Percentiles rank a stretch among this genome's conserved stretches.
Evolutionary conservation across 306 rosid genomes (phyloP).

Genomic region (Elaeagnus macrophylla): DNA sequence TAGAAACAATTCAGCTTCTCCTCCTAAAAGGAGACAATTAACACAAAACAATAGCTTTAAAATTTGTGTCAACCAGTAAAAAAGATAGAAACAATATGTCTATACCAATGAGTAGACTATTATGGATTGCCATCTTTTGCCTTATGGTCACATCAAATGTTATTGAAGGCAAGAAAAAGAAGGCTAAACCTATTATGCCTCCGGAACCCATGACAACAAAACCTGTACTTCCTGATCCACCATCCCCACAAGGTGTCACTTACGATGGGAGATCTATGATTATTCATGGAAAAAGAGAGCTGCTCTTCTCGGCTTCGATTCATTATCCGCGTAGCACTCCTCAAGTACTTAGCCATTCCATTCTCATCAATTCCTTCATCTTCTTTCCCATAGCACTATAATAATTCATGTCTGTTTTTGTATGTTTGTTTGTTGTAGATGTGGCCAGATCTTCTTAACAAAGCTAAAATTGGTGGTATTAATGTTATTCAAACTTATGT

Average conservation of each 20-base stretch:
- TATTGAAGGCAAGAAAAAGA: too few species aligned
- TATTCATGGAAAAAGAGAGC: conserved; percentile 54
- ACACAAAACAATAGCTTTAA: too few species aligned
- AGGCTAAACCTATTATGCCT: too few species aligned
- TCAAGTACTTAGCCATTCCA: conserved; percentile 25
- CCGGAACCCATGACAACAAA: too few species aligned
- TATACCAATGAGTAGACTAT: too few species aligned
- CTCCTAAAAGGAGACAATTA: too few species aligned
- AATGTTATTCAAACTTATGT: conserved; percentile 84
- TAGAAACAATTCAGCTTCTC: too few species aligned
- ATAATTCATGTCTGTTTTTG: neutral
- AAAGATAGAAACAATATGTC: too few species aligned
- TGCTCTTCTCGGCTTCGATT: conserved; percentile 74
- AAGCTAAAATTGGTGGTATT: conserved; percentile 73
- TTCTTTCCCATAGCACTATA: neutral
- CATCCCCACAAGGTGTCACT: conserved; percentile 31
- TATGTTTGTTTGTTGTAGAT: conserved; percentile 30
- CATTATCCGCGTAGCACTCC: conserved; percentile 80
- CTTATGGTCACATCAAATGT: too few species aligned
- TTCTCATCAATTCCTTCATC: neutral
- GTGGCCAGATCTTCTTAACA: conserved; percentile 64
- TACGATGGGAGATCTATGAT: conserved; percentile 56
- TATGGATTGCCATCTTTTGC: too few species aligned
- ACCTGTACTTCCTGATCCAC: neutral
- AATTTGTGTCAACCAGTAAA: too few species aligned